Evolutionary conservation across 2,329 filamentous ascomycete species (phyloP).

Genomic region (Pestalotiopsis fici): DNA sequence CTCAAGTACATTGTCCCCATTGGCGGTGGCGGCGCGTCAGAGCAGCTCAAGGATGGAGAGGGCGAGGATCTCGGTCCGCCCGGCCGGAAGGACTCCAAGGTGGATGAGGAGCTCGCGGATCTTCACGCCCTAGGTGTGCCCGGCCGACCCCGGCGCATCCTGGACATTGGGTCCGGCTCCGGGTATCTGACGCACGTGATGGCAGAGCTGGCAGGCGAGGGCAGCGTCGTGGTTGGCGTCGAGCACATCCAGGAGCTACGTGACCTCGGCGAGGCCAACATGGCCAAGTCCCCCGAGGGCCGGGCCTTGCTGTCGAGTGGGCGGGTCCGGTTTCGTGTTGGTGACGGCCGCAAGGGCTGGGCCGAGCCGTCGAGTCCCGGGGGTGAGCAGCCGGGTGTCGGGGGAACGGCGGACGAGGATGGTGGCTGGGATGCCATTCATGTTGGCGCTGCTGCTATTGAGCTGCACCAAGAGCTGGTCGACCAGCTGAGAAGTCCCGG

Average conservation of each 20-base stretch:
- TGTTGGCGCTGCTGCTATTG: slow-evolving; percentile 82
- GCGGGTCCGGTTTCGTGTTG: slow-evolving; percentile 71
- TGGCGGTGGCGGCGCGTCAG: slow-evolving; percentile 17
- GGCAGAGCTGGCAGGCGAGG: slow-evolving; percentile 69
- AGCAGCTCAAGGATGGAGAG: neutral
- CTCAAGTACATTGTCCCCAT: slow-evolving; percentile 38
- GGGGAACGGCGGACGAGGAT: slow-evolving; percentile 40
- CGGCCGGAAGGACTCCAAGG: neutral
- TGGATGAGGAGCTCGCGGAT: neutral
- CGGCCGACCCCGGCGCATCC: slow-evolving; percentile 47
- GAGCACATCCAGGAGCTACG: slow-evolving; percentile 71
- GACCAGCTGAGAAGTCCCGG: slow-evolving; percentile 80
- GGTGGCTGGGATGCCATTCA: slow-evolving; percentile 89
- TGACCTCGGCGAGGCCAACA: slow-evolving; percentile 65
- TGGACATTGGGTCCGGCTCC: slow-evolving; percentile 76
- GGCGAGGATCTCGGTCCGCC: neutral
- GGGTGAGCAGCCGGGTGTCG: slow-evolving; percentile 24
- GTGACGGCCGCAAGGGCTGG: slow-evolving; percentile 73
- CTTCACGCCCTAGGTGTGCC: neutral
- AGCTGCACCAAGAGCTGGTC: slow-evolving; percentile 71
- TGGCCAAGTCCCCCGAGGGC: slow-evolving; percentile 63
- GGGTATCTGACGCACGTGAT: slow-evolving; percentile 89
- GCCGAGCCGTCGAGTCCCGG: slow-evolving; percentile 34
- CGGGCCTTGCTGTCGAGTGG: slow-evolving; percentile 61
- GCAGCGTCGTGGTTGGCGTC: slow-evolving; percentile 64